Evolutionary conservation across 1,284 basidiomycete genomes (phyloP).

Genomic region (Heterobasidion parviporum): DNA sequence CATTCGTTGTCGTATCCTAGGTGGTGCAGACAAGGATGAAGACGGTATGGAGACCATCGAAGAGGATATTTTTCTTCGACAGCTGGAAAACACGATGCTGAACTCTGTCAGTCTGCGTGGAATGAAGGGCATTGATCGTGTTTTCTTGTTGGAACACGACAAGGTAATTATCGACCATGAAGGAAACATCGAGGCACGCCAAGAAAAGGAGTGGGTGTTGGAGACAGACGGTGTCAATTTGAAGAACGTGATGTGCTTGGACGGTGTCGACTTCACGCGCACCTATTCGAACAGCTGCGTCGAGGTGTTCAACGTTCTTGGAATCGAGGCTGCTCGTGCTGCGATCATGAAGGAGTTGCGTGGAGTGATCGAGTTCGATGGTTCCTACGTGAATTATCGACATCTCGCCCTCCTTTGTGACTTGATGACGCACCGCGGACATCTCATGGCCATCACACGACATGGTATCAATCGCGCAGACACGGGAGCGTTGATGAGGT

Average conservation of each 20-base stretch:
- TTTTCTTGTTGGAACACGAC: constrained; percentile 90
- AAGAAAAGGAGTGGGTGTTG: constrained; percentile 88
- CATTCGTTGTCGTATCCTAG: constrained; percentile 92
- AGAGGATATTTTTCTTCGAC: constrained; percentile 95
- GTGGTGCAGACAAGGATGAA: constrained; percentile 87
- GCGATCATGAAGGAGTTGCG: constrained; percentile 92
- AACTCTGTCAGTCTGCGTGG: constrained; percentile 95
- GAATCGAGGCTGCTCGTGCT: constrained; percentile 94
- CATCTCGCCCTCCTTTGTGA: constrained; percentile 95
- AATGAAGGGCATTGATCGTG: constrained; percentile 85
- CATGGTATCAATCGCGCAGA: constrained; percentile 99
- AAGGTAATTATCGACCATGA: constrained; percentile 64
- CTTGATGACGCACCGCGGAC: constrained; percentile 95
- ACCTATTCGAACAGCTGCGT: constrained; percentile 98
- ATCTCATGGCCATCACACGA: constrained; percentile 97
- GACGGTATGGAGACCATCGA: constrained; percentile 72
- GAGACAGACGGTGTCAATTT: constrained; percentile 97
- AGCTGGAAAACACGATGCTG: constrained; percentile 93
- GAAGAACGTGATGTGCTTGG: constrained; percentile 89
- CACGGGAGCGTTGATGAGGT: constrained; percentile 94
- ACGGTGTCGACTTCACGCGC: constrained; percentile 87
- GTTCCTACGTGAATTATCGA: constrained; percentile 99
- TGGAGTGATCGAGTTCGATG: constrained; percentile 96
- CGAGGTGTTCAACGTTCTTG: constrained; percentile 93
- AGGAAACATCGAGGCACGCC: constrained; percentile 52